Conservation (phyloP, 257 asterid genomes). For the Solanum verrucosum region DNA sequence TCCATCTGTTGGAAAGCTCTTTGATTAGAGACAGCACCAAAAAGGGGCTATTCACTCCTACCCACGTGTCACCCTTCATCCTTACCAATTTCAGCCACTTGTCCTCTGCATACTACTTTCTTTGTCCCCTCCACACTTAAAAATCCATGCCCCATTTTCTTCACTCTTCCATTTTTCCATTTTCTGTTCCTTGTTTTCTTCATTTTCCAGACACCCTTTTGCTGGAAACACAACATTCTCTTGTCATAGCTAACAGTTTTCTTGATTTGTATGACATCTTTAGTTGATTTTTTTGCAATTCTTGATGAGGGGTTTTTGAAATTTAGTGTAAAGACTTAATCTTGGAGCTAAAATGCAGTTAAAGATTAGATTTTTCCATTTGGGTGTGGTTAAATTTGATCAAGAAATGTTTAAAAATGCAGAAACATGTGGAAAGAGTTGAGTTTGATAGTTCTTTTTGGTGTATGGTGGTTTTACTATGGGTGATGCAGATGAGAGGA, state of each 20-base stretch:
- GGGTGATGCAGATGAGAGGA: conserved; percentile 43
- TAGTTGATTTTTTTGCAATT: neutral
- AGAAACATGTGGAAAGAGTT: conserved; percentile 2
- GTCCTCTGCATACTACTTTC: conserved; percentile 25
- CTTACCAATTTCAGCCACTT: conserved; percentile 45
- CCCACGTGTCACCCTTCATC: conserved; percentile 54
- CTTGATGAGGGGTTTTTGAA: neutral
- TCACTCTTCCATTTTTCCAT: neutral
- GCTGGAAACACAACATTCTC: neutral
- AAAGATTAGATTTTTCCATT: conserved; percentile 17
- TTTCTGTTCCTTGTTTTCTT: conserved; percentile 8
- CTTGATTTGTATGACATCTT: neutral
- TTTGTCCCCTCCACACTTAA: conserved; percentile 6
- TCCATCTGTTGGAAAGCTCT: conserved; percentile 6
- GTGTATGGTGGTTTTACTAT: conserved; percentile 11
- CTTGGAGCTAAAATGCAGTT: conserved; percentile 40
- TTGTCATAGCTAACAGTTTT: neutral
- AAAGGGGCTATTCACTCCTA: conserved; percentile 34
- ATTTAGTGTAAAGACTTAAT: conserved; percentile 7
- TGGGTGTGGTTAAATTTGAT: conserved; percentile 28
- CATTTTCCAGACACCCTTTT: neutral
- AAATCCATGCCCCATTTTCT: conserved; percentile 15
- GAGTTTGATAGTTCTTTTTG: conserved; percentile 5
- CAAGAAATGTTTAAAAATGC: conserved; percentile 26
- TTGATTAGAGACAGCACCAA: conserved; percentile 30